A percentile compares a stretch with the other conserved stretches of the same genome.
Evolutionary conservation across 495 filamentous ascomycete genomes (phyloP).

Genomic region (Amphirosellinia nigrospora): DNA sequence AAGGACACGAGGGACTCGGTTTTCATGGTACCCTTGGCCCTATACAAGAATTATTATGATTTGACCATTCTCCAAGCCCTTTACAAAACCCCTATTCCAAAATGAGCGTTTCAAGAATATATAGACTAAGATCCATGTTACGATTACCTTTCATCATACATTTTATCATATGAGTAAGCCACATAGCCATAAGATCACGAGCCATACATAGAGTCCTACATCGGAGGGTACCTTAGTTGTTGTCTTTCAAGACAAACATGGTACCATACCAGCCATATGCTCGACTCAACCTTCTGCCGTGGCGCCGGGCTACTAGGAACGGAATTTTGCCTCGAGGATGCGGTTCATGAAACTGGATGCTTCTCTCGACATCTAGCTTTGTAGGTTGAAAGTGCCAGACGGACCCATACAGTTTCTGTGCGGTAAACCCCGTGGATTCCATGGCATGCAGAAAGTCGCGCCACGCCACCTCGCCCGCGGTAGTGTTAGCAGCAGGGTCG

Average conservation of each 20-base stretch:
- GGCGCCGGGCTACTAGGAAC: conserved; percentile 41
- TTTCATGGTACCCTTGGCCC: too few relatives aligned
- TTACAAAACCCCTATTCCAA: too few relatives aligned
- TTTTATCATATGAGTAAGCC: too few relatives aligned
- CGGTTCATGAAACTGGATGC: conserved; percentile 63
- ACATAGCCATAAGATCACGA: too few relatives aligned
- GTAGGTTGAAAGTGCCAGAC: conserved; percentile 60
- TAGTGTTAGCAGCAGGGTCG: conserved; percentile 31
- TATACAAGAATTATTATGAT: too few relatives aligned
- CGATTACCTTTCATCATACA: too few relatives aligned
- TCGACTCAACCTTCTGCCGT: conserved; percentile 52
- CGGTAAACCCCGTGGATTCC: conserved; percentile 50
- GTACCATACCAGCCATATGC: conserved; percentile 49
- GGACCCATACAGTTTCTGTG: conserved; percentile 59
- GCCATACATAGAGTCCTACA: too few relatives aligned
- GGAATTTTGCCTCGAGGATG: conserved; percentile 57
- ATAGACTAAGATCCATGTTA: too few relatives aligned
- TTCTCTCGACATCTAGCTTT: conserved; percentile 44
- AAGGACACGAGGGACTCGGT: too few relatives aligned
- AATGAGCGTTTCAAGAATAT: too few relatives aligned
- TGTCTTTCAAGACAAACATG: conserved; percentile 20
- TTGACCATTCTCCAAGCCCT: too few relatives aligned
- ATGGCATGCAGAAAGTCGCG: conserved; percentile 58
- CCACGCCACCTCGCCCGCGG: conserved; percentile 56
- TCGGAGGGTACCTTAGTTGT: too few relatives aligned